phyloP scores from a whole-genome alignment of 441 rosid genomes.

The Macaranga tanarius region DNA sequence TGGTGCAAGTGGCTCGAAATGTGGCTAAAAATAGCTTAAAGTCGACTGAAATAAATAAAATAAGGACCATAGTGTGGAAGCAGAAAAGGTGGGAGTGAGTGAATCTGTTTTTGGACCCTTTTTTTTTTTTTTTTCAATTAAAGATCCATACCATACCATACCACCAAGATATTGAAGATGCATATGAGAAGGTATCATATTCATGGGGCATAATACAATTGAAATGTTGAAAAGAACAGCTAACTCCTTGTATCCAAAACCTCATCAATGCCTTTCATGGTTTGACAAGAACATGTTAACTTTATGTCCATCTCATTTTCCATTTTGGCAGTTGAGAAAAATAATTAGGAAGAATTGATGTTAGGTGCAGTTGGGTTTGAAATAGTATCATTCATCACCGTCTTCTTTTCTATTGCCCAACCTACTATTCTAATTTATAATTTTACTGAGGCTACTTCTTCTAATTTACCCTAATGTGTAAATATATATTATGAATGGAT shows the following conservation, averaged over 20 bases:
- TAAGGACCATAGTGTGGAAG: too few relatives aligned
- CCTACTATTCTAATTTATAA: neutral
- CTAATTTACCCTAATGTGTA: too few relatives aligned
- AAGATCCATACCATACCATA: too few relatives aligned
- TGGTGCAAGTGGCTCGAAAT: too few relatives aligned
- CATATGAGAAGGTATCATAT: neutral
- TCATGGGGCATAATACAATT: constrained; percentile 21
- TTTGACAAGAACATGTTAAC: constrained; percentile 10
- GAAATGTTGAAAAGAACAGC: constrained; percentile 29
- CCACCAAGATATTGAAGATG: too few relatives aligned
- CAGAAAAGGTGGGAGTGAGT: too few relatives aligned
- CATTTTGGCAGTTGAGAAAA: constrained; percentile 21
- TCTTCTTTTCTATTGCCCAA: neutral
- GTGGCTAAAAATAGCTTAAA: too few relatives aligned
- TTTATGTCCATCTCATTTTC: neutral
- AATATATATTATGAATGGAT: too few relatives aligned
- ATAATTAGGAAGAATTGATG: constrained; percentile 14
- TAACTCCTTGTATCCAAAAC: constrained; percentile 20
- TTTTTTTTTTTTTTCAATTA: too few relatives aligned
- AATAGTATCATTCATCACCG: neutral
- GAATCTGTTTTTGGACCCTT: too few relatives aligned
- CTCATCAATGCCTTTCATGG: constrained; percentile 12
- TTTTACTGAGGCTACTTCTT: too few relatives aligned
- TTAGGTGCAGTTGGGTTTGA: constrained; percentile 32
- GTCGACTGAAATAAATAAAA: too few relatives aligned